These are phyloP conservation scores for Candida gorgasii DNA, from an alignment of 805 yeast species.

Conservation along the genomic window DNA sequence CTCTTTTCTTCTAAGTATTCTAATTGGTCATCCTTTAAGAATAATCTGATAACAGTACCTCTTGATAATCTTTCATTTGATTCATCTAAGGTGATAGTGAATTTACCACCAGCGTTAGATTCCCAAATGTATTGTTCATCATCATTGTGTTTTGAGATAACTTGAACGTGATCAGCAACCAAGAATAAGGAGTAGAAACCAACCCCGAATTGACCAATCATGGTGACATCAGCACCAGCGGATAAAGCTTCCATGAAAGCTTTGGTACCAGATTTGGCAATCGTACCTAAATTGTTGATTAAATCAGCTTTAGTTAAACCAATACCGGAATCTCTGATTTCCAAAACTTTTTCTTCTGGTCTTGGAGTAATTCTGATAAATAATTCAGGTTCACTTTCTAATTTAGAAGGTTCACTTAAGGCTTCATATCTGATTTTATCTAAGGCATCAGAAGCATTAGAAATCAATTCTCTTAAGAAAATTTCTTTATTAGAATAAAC, in stretches of 20 bases:
- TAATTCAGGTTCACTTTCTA: constrained; percentile 94
- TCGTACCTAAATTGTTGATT: constrained; percentile 98
- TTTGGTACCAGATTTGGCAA: constrained; percentile 99
- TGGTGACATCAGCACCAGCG: constrained; percentile 99
- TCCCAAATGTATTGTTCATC: constrained; percentile 99
- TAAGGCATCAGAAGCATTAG: constrained; percentile 98
- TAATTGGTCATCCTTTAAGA: constrained; percentile 97
- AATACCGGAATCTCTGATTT: constrained; percentile 98
- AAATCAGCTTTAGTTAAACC: constrained; percentile 99
- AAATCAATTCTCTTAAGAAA: constrained; percentile 97
- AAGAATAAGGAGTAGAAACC: constrained; percentile 99
- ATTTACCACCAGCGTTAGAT: constrained; percentile 99
- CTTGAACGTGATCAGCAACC: constrained; percentile 99
- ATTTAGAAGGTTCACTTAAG: constrained; percentile 83
- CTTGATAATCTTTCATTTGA: constrained; percentile 83
- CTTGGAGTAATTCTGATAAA: constrained; percentile 97
- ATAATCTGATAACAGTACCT: constrained; percentile 94
- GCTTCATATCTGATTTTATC: constrained; percentile 99
- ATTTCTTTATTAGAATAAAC: constrained; percentile 99
- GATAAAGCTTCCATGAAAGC: constrained; percentile 99
- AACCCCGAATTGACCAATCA: constrained; percentile 99
- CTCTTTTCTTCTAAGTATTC: constrained; percentile 99
- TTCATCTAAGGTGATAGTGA: constrained; percentile 91
- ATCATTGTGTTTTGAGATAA: constrained; percentile 96
- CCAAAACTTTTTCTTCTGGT: constrained; percentile 91